These are phyloP conservation scores for Cryphonectria carpinicola DNA, from an alignment of 2,329 filamentous ascomycete genomes.

Conservation along the genomic window DNA sequence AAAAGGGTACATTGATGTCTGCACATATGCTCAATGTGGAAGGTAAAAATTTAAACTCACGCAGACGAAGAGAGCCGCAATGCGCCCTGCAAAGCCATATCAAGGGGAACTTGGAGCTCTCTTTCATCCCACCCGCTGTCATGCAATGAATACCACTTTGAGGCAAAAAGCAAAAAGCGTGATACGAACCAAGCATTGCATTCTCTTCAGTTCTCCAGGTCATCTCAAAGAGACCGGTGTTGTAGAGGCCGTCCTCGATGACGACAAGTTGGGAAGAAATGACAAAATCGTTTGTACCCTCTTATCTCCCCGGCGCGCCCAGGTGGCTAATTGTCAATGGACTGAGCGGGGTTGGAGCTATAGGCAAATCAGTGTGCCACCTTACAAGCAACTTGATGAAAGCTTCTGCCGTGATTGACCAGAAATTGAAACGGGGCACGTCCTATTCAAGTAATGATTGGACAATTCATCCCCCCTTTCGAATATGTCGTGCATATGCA, in stretches of 20 bases:
- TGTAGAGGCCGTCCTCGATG: slow-evolving; percentile 14
- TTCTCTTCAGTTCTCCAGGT: neutral
- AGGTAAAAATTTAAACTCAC: slow-evolving; percentile 19
- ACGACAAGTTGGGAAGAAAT: slow-evolving; percentile 11
- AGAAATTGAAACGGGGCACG: neutral
- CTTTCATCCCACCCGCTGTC: neutral
- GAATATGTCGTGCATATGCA: slow-evolving; percentile 19
- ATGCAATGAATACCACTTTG: neutral
- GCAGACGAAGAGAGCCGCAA: slow-evolving; percentile 20
- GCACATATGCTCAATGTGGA: slow-evolving; percentile 7
- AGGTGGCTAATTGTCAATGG: slow-evolving; percentile 3
- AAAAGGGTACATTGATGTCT: slow-evolving; percentile 4
- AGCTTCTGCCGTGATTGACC: neutral
- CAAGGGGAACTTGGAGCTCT: neutral
- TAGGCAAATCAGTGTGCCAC: neutral
- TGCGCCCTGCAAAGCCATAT: neutral
- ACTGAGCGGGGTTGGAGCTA: slow-evolving; percentile 2
- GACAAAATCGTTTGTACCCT: slow-evolving; percentile 8
- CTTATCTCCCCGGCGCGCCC: slow-evolving; percentile 15
- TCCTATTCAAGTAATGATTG: neutral
- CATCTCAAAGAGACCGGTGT: slow-evolving; percentile 1
- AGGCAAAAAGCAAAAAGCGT: neutral
- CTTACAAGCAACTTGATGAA: neutral
- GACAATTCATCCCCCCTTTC: neutral
- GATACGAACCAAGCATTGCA: neutral